Evolutionary conservation across 2,329 filamentous ascomycete species (phyloP).

Genomic region (Gaeumannomyces tritici): DNA sequence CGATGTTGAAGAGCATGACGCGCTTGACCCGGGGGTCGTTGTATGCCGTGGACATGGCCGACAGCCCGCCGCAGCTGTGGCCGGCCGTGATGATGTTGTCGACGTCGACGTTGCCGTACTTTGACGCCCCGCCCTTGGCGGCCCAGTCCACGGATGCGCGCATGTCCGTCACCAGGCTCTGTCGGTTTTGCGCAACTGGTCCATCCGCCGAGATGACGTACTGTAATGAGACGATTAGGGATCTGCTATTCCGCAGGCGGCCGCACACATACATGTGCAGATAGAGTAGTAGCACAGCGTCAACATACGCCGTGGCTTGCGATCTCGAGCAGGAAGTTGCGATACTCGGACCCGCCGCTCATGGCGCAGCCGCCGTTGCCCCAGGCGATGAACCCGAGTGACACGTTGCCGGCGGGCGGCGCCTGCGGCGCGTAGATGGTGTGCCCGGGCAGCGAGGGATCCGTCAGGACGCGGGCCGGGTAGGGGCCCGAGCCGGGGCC

Average conservation of each 20-base stretch:
- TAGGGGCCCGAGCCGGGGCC: conserved; percentile 12
- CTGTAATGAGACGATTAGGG: neutral
- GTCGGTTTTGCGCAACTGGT: conserved; percentile 8
- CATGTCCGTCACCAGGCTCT: conserved; percentile 9
- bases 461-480: conserved; percentile 9
- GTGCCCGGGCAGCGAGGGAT: conserved; percentile 10
- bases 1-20: conserved; percentile 12
- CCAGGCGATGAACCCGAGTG: conserved; percentile 12
- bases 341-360: conserved; percentile 8
- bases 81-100: conserved; percentile 15
- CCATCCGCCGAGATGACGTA: conserved; percentile 14
- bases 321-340: conserved; percentile 14
- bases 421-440: conserved; percentile 13
- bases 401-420: conserved; percentile 6
- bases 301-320: conserved; percentile 11
- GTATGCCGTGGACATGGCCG: conserved; percentile 11
- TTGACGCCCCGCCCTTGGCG: conserved; percentile 8
- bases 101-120: conserved; percentile 12
- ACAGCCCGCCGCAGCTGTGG: conserved; percentile 13
- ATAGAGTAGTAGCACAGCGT: too few species aligned
- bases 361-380: conserved; percentile 15
- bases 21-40: conserved; percentile 12
- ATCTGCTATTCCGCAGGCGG: too few species aligned
- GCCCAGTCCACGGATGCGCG: conserved; percentile 11
- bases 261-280: too few species aligned